Evolutionary conservation across 2,329 filamentous ascomycete genomes (phyloP), one percentile per base, ranked within the genome.

Genomic region (Diplodia sapinea): DNA sequence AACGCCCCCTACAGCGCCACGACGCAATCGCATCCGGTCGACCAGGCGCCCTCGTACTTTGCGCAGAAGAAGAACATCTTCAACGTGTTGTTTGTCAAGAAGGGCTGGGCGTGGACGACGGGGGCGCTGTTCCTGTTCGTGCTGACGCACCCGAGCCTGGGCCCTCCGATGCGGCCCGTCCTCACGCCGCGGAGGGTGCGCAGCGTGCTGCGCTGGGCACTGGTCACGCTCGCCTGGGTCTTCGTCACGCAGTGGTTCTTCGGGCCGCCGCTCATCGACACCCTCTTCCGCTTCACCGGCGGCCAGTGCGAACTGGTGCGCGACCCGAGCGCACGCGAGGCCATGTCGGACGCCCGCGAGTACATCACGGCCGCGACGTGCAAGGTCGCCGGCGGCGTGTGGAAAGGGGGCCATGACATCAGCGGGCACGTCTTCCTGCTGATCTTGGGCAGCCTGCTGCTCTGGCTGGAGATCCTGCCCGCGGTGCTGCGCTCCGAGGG

Each of bases 231-330:
- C 1, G 90, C 89, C 79, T 99, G 95, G 95, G 83, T 93, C 51
- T 81, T 93, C 49, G 89, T 95, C 20, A 99, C 95, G 71, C 95
- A 98, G 82, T 98, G 95, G 95, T 98, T 89, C 79, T 97, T 99
- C 74, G 95, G 95, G 0, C 89, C 95, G 2, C 85, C 93, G 23
- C 83, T 99, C 59, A 94, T 98, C 73, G 95, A 99, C 78, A 89
- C 94, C 67, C 88, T 91, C 3, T 99, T 98, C 78, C 84, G 88
- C n/a, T 86, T 92, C 78, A 97, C 93, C 0, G 95, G 95, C 3
- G 95, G 95, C 1, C 87, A 86, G 74, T 99, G 95, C 77, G 88
- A 92, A 75, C 73, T 87, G 15, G 82, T 87, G 3, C 76, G 81
- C 65, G 79, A 81, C 63, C 82, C 83, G 54, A 79, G 84, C 0